Evolutionary conservation across 129 eudicot genomes (phyloP).

Genomic region (Flaveria linearis): DNA sequence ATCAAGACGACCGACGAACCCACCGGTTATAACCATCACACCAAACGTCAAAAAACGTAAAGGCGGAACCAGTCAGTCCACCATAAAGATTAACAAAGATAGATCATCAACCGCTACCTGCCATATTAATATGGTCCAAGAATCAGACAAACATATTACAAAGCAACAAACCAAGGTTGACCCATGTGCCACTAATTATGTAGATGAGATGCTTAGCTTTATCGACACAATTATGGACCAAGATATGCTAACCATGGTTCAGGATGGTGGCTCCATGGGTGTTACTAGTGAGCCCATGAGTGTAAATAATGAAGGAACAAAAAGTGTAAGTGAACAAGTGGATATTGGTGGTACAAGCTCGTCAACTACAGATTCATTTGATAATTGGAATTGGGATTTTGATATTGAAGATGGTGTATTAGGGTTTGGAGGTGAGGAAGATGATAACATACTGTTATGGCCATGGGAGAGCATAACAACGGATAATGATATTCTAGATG

Average conservation of each 20-base stretch:
- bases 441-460: slow-evolving; percentile 29
- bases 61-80: slow-evolving; percentile 46
- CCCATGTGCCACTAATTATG: slow-evolving; percentile 30
- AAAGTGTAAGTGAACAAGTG: slow-evolving; percentile 5
- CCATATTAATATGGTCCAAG: neutral
- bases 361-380: neutral
- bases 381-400: slow-evolving; percentile 33
- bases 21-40: neutral
- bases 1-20: slow-evolving; percentile 25
- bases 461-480: slow-evolving; percentile 33
- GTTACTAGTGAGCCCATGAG: neutral
- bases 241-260: neutral
- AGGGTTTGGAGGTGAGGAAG: slow-evolving; percentile 30
- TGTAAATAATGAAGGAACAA: neutral
- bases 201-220: slow-evolving; percentile 26
- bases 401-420: slow-evolving; percentile 16
- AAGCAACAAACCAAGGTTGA: neutral
- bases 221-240: slow-evolving; percentile 36
- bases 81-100: slow-evolving; percentile 49
- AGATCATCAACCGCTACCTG: neutral
- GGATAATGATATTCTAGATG: slow-evolving; percentile 3
- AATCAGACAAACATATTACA: neutral
- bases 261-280: slow-evolving; percentile 14
- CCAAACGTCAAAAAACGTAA: slow-evolving; percentile 33
- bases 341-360: slow-evolving; percentile 26